Percentiles rank a stretch among this genome's conserved stretches.
Conservation (phyloP, 495 filamentous ascomycete species). For the Pyronema domesticum region DNA sequence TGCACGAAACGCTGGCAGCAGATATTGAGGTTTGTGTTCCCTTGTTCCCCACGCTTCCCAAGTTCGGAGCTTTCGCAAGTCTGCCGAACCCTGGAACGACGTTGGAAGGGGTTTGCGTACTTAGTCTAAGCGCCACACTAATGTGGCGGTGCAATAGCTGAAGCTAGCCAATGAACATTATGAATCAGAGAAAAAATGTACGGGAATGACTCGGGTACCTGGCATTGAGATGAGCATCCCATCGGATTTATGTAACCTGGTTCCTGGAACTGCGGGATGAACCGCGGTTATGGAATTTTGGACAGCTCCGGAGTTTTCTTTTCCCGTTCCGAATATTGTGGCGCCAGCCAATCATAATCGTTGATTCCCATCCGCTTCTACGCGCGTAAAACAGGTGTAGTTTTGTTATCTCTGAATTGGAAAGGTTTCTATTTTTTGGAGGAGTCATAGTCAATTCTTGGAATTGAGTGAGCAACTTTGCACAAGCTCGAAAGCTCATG, state of each 20-base stretch:
- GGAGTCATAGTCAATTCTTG: too few species aligned
- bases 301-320: conserved; percentile 12
- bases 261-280: conserved; percentile 11
- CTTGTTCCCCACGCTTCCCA: not conserved
- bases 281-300: conserved; percentile 5
- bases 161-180: not conserved
- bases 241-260: conserved; percentile 8
- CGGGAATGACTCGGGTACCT: not conserved
- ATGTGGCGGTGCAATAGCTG: not conserved
- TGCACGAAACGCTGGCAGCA: conserved; percentile 22
- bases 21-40: conserved; percentile 4
- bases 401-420: too few species aligned
- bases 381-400: too few species aligned
- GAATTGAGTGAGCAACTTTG: too few species aligned
- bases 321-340: conserved; percentile 11
- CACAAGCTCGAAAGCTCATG: too few species aligned
- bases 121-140: not conserved
- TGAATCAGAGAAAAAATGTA: not conserved
- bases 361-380: too few species aligned
- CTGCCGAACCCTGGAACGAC: not conserved
- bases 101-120: too few species aligned
- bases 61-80: conserved; percentile 8
- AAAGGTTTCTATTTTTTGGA: too few species aligned
- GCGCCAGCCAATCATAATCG: not conserved
- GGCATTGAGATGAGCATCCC: not conserved